Base-by-base conservation (phyloP, 2,329 filamentous ascomycete genomes). In the Clonostachys rosea region DNA sequence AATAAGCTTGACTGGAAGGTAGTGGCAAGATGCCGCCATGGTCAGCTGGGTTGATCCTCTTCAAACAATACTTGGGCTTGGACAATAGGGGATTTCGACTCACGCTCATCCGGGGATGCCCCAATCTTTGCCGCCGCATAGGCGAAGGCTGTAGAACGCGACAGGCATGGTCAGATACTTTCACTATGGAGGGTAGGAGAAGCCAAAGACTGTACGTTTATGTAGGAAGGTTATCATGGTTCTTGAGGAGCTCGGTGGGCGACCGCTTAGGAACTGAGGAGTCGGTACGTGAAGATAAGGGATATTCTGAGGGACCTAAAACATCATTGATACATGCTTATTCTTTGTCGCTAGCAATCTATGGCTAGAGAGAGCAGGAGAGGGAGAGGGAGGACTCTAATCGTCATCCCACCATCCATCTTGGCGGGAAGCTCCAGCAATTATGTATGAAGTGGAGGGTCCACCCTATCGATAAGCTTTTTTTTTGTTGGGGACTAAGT, bases 1-100 rank as follows among this genome's bases (percentile, higher is more conserved):
- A 58, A 96, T 86, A 57, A 97, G 86, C 67, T 99, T 99, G 56
- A 99, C 91, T 96, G 42, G 42, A 33, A 16, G 42, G 13, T 16
- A 3, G 17, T 42, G 3, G 18, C 12, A 12, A 14, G 6, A 42
- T 30, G 24, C 9, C 18, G 30, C 17, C 11, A 34, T 2, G 16
- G 44, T 46, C 20, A 42, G 45, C 11, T 45, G n/a, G 20, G 20
- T 12, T 34, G 34, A 13, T 14, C 8, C n/a, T n/a, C 12, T 36
- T 16, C 17, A 37, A 17, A 18, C 14, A 42, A 42, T 48, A 40
- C 33, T 33, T 36, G 17, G 40, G 34, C 24, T n/a, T 13, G 37
- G 40, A 30, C 24, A 30, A 30, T 30, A 30, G 24, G 24, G 24
- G 24, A 30, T 10, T 30, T 36, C 36, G 16, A 44, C 64, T 57